Conservation (phyloP, 805 yeast species). For the Wilhelminamyces savonicus region DNA sequence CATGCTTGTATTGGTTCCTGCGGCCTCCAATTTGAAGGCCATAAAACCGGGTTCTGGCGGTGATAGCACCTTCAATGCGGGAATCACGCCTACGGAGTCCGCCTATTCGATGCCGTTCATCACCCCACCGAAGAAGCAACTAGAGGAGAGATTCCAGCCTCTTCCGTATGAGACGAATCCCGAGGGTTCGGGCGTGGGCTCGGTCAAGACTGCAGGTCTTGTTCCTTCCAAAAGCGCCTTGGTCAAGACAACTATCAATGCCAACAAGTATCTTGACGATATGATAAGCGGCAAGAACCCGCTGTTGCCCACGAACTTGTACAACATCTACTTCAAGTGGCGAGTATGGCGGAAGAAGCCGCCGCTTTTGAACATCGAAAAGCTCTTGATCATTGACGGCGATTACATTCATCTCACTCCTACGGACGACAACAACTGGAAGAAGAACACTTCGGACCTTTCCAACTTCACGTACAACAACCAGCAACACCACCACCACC, state of each 20-base stretch:
- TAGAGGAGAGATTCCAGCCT: constrained; percentile 12
- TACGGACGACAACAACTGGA: constrained; percentile 59
- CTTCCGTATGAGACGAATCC: background rate
- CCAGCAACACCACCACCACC: constrained; percentile 24
- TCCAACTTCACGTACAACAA: background rate
- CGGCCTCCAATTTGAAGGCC: too few relatives aligned
- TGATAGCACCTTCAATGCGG: constrained; percentile 11
- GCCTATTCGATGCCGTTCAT: constrained; percentile 13
- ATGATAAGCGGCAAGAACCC: constrained; percentile 21
- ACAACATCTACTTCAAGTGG: constrained; percentile 72
- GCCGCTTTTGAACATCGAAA: constrained; percentile 73
- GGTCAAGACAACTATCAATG: constrained; percentile 2
- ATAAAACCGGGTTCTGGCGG: too few relatives aligned
- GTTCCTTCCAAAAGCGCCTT: too few relatives aligned
- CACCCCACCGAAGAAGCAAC: constrained; percentile 16
- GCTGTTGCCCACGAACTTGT: constrained; percentile 28
- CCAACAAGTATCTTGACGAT: constrained; percentile 23
- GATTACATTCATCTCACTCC: constrained; percentile 87
- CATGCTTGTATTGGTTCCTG: too few relatives aligned
- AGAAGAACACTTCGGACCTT: constrained; percentile 20
- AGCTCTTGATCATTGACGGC: constrained; percentile 87
- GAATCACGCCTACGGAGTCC: constrained; percentile 24
- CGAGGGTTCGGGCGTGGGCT: too few relatives aligned
- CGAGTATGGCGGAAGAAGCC: constrained; percentile 87
- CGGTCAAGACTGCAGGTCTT: too few relatives aligned